These are phyloP conservation scores for Candida gigantensis DNA, from an alignment of 1,139 yeast species.

Conservation along the genomic window DNA sequence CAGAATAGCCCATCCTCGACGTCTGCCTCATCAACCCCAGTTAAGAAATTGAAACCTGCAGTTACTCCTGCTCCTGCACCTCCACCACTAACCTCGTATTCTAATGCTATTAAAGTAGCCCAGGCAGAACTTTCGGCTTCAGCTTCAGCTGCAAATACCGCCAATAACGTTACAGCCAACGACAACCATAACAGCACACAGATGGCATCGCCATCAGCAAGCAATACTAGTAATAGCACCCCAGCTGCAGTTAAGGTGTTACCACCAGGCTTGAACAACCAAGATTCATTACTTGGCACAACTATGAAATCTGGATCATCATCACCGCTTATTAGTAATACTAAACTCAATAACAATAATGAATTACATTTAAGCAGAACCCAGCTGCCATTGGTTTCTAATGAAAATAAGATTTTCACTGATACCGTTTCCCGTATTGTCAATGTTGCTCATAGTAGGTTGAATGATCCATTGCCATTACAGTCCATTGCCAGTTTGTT, in stretches of 20 bases:
- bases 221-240: conserved; percentile 9
- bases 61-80: conserved; percentile 19
- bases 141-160: conserved; percentile 10
- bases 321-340: conserved; percentile 20
- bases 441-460: conserved; percentile 35
- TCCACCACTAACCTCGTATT: conserved; percentile 23
- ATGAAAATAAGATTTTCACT: conserved; percentile 25
- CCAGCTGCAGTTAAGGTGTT: conserved; percentile 18
- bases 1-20: conserved; percentile 1
- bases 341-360: conserved; percentile 9
- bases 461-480: conserved; percentile 55
- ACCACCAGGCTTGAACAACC: conserved; percentile 28
- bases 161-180: conserved; percentile 11
- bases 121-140: conserved; percentile 17
- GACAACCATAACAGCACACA: not conserved
- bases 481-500: conserved; percentile 57
- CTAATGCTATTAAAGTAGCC: conserved; percentile 24
- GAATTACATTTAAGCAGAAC: conserved; percentile 11
- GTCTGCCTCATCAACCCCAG: conserved; percentile 11
- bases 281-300: conserved; percentile 13
- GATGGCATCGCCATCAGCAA: conserved; percentile 2
- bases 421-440: conserved; percentile 35
- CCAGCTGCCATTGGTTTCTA: conserved; percentile 18
- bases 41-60: conserved; percentile 13
- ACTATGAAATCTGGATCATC: conserved; percentile 36